phyloP scores from a whole-genome alignment of 2,329 filamentous ascomycete species.

The Penicillium expansum region DNA sequence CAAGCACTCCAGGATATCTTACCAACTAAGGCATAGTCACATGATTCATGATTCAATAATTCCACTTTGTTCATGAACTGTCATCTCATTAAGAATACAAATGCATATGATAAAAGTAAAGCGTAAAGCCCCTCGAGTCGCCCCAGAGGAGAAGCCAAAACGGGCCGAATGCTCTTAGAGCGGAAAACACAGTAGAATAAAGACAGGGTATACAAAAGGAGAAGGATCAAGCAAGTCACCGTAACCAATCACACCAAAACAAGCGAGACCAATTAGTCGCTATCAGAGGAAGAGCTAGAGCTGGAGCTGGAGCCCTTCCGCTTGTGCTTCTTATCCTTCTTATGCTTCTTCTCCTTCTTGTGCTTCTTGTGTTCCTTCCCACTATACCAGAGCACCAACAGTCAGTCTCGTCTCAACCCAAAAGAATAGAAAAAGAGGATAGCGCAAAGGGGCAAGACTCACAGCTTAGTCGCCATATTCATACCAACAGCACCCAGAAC shows the following conservation, averaged over 20 bases:
- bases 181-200: not conserved
- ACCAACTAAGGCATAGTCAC: not conserved
- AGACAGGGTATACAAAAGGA: not conserved
- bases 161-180: too few species aligned
- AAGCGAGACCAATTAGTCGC: conserved; percentile 1
- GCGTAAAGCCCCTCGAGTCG: not conserved
- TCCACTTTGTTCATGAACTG: not conserved
- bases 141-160: not conserved
- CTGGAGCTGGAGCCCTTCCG: conserved; percentile 12
- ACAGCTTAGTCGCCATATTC: conserved; percentile 19
- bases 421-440: not conserved
- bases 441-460: not conserved
- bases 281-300: conserved; percentile 15
- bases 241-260: not conserved
- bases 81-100: conserved; percentile 5
- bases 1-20: not conserved
- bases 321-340: conserved; percentile 20
- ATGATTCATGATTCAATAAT: not conserved
- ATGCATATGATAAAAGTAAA: not conserved
- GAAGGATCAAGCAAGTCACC: not conserved
- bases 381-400: not conserved
- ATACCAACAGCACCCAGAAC: conserved; percentile 20
- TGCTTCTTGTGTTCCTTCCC: conserved; percentile 17
- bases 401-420: not conserved
- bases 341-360: conserved; percentile 19